A percentile compares a stretch with the other conserved stretches of the same genome.
phyloP scores from a whole-genome alignment of 106 monocot species.

The Iris macrosiphon region DNA sequence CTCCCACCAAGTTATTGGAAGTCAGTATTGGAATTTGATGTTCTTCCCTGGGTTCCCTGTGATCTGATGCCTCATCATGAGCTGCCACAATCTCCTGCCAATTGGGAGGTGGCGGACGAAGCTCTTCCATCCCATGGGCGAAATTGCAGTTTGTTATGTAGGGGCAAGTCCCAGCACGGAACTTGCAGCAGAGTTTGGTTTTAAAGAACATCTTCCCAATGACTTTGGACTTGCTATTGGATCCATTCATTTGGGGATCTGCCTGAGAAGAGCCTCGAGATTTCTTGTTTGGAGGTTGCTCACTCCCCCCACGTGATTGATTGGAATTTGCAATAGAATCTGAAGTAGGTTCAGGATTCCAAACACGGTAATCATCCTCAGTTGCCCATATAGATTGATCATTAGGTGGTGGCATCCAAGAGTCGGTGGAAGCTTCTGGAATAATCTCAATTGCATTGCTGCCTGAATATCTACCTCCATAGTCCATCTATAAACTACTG shows the following conservation, averaged over 20 bases:
- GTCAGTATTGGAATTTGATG: constrained; percentile 64
- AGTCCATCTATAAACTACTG: constrained; percentile 18
- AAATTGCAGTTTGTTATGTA: constrained; percentile 88
- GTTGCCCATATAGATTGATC: constrained; percentile 65
- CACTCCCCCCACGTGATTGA: constrained; percentile 46
- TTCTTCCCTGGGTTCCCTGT: constrained; percentile 53
- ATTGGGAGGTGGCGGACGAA: constrained; percentile 78
- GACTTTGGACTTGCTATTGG: constrained; percentile 44
- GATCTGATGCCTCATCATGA: constrained; percentile 31
- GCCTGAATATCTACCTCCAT: constrained; percentile 11
- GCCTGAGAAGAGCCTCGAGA: constrained; percentile 22
- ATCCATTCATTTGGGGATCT: constrained; percentile 14
- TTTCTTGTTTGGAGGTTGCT: constrained; percentile 63
- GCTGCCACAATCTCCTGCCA: constrained; percentile 86
- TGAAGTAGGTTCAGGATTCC: constrained; percentile 25
- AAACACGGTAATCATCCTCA: constrained; percentile 56
- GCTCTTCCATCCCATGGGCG: constrained; percentile 86
- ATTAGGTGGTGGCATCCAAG: constrained; percentile 11
- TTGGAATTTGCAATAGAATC: constrained; percentile 30
- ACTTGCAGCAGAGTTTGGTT: constrained; percentile 92
- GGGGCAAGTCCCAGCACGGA: constrained; percentile 75
- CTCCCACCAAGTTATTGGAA: constrained; percentile 18
- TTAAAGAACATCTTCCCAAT: constrained; percentile 95
- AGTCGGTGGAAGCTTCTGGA: constrained; percentile 31
- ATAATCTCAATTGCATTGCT: constrained; percentile 58